Evolutionary conservation across 805 yeast genomes (phyloP), one percentile per base, ranked within the genome.

Genomic region (Kurtzmaniella cleridarum): DNA sequence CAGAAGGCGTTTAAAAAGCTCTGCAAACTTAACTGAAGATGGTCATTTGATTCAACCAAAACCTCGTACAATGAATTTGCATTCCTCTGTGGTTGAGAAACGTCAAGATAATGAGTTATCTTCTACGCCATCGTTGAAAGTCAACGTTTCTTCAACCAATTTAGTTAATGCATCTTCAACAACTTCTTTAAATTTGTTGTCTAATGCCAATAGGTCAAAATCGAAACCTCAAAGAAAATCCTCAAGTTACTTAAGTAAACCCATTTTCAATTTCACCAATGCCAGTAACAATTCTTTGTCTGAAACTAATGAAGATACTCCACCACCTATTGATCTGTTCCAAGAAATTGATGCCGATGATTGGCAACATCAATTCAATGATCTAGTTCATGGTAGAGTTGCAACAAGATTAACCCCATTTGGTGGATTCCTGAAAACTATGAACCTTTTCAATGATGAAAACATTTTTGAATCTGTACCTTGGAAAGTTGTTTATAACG

Each of bases 401-500:
- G 51, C 54, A 27, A 43, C 35, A 47, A 76, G 64, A 41, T 60
- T 77, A 40, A 72, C 80, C 2, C 83, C 82, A 1, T 84, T 74
- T 59, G 91, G 93, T 5, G 95, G 95, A 1, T 81, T 76, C 49
- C 81, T 91, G 0, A 74, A 71, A 41, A 70, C 73, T 36, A 42
- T 38, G 12, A 62, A 63, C 14, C 59, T 79, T 15, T 44, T 57
- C 10, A 54, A 61, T 36, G 64, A 66, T 29, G 53, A 61, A n/a
- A 71, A 69, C 41, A 59, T 77, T 12, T 78, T 77, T 54, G 75
- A 71, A 34, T 62, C 65, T 10, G 79, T 87, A 5, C 84, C 86
- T 3, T 88, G 95, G 95, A 66, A 70, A 30, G 77, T 90, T 20
- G 81, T 78, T 2, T 74, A 74, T n/a, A 76, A 79, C 31, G 70